A percentile compares a stretch with the other conserved stretches of the same genome.
phyloP scores from a whole-genome alignment of 345 rosid genomes.

The Kandelia obovata region DNA sequence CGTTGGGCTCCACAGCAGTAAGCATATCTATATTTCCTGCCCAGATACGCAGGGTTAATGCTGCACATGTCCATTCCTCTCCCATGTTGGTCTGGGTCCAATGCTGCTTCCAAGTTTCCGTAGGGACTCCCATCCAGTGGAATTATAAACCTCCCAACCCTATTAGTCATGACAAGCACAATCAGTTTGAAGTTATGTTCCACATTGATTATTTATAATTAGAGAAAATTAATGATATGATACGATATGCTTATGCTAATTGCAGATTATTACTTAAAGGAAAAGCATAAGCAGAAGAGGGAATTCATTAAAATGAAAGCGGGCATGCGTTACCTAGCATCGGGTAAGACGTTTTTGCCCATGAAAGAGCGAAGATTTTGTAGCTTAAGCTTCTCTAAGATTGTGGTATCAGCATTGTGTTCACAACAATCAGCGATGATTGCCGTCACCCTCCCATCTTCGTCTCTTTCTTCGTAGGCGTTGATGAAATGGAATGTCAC shows the following conservation, averaged over 20 bases:
- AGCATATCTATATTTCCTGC: constrained; percentile 69
- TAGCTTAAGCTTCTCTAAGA: constrained; percentile 68
- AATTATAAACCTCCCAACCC: constrained; percentile 89
- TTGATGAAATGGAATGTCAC: constrained; percentile 93
- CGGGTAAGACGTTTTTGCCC: constrained; percentile 68
- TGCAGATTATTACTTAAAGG: too few species aligned
- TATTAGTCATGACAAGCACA: constrained; percentile 8
- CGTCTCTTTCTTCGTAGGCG: constrained; percentile 81
- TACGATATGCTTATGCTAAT: too few species aligned
- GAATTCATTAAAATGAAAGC: neutral
- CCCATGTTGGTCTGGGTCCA: constrained; percentile 89
- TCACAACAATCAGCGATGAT: constrained; percentile 89
- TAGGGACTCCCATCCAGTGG: constrained; percentile 82
- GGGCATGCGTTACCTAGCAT: constrained; percentile 50
- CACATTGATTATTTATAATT: neutral
- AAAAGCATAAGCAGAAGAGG: too few species aligned
- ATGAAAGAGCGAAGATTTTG: constrained; percentile 62
- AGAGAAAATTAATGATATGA: neutral
- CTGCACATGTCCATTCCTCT: constrained; percentile 98
- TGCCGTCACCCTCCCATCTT: constrained; percentile 64
- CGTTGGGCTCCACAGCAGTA: constrained; percentile 93
- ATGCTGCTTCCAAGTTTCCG: constrained; percentile 69
- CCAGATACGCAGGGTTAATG: constrained; percentile 70
- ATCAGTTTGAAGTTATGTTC: neutral
- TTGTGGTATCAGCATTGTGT: constrained; percentile 70